Percentiles rank a stretch among this genome's conserved stretches.
Conservation (phyloP, 2,329 filamentous ascomycete species). For the Cercospora sojina region DNA sequence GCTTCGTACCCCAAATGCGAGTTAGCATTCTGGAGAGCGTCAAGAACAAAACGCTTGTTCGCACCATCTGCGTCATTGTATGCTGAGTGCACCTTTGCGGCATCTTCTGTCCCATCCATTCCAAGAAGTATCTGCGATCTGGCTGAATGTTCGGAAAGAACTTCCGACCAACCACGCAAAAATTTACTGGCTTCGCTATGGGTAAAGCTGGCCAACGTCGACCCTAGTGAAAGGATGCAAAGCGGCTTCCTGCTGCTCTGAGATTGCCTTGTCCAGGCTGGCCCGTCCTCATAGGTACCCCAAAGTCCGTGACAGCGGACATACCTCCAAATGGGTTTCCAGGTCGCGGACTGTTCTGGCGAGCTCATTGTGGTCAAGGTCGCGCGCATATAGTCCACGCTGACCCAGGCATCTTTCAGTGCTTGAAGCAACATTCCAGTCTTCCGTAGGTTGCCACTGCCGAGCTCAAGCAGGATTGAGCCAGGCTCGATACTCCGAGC, state of each 20-base stretch:
- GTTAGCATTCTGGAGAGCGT: background rate
- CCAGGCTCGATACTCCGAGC: background rate
- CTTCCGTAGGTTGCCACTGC: background rate
- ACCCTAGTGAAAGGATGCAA: background rate
- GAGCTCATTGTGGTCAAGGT: background rate
- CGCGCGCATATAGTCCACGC: background rate
- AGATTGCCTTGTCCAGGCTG: background rate
- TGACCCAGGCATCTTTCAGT: background rate
- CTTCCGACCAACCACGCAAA: background rate
- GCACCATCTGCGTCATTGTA: background rate
- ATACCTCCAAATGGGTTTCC: background rate
- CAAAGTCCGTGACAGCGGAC: background rate
- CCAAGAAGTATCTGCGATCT: background rate
- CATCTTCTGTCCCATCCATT: background rate
- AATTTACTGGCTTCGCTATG: background rate
- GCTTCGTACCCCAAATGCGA: background rate
- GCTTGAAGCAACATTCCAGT: background rate
- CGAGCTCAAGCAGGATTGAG: background rate
- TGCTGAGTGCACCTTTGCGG: background rate
- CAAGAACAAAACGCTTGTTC: background rate
- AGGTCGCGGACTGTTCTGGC: background rate
- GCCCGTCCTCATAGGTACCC: background rate
- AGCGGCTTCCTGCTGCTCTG: background rate
- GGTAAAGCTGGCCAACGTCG: background rate
- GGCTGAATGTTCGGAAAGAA: background rate